Evolutionary conservation across 345 rosid genomes (phyloP), one percentile per base, ranked within the genome.

Genomic region (Sonneratia caseolaris): DNA sequence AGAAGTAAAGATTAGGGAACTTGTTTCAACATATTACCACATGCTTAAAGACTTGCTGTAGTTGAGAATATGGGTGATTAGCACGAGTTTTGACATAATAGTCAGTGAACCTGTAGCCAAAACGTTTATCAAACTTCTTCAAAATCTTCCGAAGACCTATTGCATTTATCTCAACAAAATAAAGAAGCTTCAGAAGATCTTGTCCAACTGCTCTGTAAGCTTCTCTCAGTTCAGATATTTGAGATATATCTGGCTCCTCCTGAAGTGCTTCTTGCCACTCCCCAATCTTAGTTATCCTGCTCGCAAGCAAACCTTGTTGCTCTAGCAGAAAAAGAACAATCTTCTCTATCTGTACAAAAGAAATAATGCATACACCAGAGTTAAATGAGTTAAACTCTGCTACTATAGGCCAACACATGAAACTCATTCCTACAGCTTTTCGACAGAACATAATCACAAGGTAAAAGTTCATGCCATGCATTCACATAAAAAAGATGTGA

Each of bases 1-100:
- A 10, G 1, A 62, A 14, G 27, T 7, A 43, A 53, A 79, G 76
- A 40, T 62, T 48, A 53, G 69, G 47, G 69, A 61, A 74, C 56
- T 53, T 16, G 13, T 32, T 69, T 42, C 7, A 43, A 66, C 49
- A 71, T 21, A 73, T 82, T 95, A 95, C 99, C 98, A 96, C 98
- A 73, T 96, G 99, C 85, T 91, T 96, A 76, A 89, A 92, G 64
- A 96, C 98, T 91, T 92, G 99, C 75, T 91, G 99, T 79, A 96
- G 88, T 86, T 92, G 96, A 22, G 99, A 92, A 81, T 92, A 96
- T 64, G 99, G 99, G 86, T 96, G 99, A 83, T 92, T 87, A 59
- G 98, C 96, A 40, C 99, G 96, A 57, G 96, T 92, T 80, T 88
- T 96, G 72, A 96, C 96, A 74, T 92, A 92, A 78, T 88, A 89